Percentiles rank a stretch among this genome's conserved stretches.
Conservation (phyloP, 2,329 filamentous ascomycete genomes). For the Phoma sp. region DNA sequence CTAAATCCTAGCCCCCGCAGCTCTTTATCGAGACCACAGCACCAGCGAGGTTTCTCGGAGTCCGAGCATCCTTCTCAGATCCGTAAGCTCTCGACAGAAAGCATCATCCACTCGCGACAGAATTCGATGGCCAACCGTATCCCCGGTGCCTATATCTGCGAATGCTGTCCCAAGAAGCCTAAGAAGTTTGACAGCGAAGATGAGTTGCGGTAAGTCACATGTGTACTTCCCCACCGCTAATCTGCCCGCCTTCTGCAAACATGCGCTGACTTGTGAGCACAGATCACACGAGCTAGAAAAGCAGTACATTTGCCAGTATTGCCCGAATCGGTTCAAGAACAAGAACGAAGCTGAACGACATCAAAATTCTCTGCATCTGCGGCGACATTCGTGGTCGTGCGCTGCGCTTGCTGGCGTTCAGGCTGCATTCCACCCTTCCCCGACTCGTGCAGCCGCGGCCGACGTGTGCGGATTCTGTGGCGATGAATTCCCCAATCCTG, state of each 20-base stretch:
- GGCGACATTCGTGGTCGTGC: conserved; percentile 96
- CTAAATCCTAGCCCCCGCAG: conserved; percentile 53
- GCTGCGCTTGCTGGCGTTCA: conserved; percentile 77
- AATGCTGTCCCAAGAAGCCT: conserved; percentile 96
- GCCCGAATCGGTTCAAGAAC: conserved; percentile 96
- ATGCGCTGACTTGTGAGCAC: conserved; percentile 31
- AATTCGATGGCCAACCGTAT: conserved; percentile 59
- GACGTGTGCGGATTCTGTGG: conserved; percentile 97
- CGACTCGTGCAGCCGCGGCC: conserved; percentile 64
- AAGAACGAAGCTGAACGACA: conserved; percentile 98
- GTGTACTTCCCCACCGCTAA: conserved; percentile 36
- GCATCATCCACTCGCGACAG: conserved; percentile 55
- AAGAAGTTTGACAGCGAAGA: conserved; percentile 90
- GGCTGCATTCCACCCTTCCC: conserved; percentile 86
- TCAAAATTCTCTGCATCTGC: conserved; percentile 91
- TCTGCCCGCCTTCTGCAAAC: conserved; percentile 20
- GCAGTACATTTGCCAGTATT: conserved; percentile 92
- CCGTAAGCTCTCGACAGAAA: conserved; percentile 59
- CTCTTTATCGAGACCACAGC: conserved; percentile 49
- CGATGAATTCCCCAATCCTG: conserved; percentile 85
- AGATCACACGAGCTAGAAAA: conserved; percentile 93
- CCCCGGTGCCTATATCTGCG: conserved; percentile 75
- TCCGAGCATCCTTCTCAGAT: conserved; percentile 44
- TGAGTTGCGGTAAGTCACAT: conserved; percentile 75
- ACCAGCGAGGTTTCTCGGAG: conserved; percentile 53